Evolutionary conservation across 106 monocot genomes (phyloP).

Genomic region (Chionographis japonica): DNA sequence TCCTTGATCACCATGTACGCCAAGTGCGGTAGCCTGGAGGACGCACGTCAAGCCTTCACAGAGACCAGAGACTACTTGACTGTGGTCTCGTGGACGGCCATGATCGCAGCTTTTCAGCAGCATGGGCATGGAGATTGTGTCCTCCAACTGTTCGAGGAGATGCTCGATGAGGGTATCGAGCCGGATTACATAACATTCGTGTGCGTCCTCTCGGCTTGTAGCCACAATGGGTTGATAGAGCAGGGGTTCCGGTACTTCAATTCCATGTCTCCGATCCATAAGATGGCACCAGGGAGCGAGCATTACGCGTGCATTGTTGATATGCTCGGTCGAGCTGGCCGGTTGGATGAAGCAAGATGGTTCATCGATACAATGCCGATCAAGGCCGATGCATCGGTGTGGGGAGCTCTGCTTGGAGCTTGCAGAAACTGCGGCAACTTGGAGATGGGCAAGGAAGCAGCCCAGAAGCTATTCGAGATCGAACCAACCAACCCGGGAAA

Average conservation of each 20-base stretch:
- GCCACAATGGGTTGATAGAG: slow-evolving; percentile 33
- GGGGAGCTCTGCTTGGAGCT: slow-evolving; percentile 36
- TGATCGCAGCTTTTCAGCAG: slow-evolving; percentile 26
- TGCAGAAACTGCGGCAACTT: slow-evolving; percentile 27
- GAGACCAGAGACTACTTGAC: slow-evolving; percentile 9
- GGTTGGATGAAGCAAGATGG: slow-evolving; percentile 23
- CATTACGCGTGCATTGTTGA: slow-evolving; percentile 49
- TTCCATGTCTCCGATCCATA: slow-evolving; percentile 14
- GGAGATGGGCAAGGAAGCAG: slow-evolving; percentile 20
- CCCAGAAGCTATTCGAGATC: slow-evolving; percentile 27
- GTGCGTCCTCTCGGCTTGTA: slow-evolving; percentile 36
- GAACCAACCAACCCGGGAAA: slow-evolving; percentile 34
- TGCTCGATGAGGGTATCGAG: slow-evolving; percentile 17
- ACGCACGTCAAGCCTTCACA: slow-evolving; percentile 17
- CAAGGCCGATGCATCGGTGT: slow-evolving; percentile 25
- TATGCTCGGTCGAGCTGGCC: slow-evolving; percentile 35
- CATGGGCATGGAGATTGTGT: slow-evolving; percentile 23
- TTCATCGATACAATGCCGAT: slow-evolving; percentile 41
- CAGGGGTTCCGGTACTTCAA: slow-evolving; percentile 28
- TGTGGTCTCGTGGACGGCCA: slow-evolving; percentile 31
- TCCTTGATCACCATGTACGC: slow-evolving; percentile 27
- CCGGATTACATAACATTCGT: slow-evolving; percentile 29
- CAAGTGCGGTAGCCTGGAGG: slow-evolving; percentile 31
- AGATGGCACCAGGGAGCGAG: slow-evolving; percentile 18
- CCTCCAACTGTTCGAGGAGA: slow-evolving; percentile 19